Base-by-base conservation (phyloP, 2,329 filamentous ascomycete genomes). In the Coniella lustricola region DNA sequence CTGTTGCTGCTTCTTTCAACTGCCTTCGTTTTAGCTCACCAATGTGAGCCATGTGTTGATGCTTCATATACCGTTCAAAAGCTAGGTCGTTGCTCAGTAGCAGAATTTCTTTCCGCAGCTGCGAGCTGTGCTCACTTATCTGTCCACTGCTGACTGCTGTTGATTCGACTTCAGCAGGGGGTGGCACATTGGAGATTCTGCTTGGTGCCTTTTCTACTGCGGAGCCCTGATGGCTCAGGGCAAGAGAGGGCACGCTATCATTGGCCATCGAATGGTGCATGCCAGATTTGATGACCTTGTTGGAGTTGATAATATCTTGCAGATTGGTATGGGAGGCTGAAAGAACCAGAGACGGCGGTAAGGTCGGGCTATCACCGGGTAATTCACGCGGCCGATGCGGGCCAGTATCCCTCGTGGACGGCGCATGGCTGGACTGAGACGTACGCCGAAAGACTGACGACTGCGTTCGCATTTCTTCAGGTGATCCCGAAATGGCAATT, bases 21-120 rank as follows among this genome's bases (percentile, higher is more conserved):
- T 89, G 83, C 53, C 82, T 82, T 13, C 85, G 76, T 56, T 87
- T 83, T 36, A 93, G 67, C 59, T 88, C 85, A 1, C 86, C 86
- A 60, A 93, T 90, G 51, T 91, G 86, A 2, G 83, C 79, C 55
- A 90, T 79, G 62, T 91, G 87, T 59, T 93, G 87, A 55, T 89
- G 81, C 61, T 90, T 91, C 58, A 91, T 75, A 64, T 89, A 91
- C 21, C 85, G 76, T 63, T 93, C 88, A 59, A 91, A 93, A 55
- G 85, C 87, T 37, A 93, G 71, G 57, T 93, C 87, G 53, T 90
- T 93, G 38, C 84, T 81, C 10, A 93, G 66, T 2, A 90, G 68
- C 46, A 89, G 76, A n/a, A 89, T 77, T 57, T 90, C 84, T 36
- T 84, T 77, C 55, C 88, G 82, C 3, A 93, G 67, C 55, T 81